Percentiles rank a stretch among this genome's conserved stretches.
Conservation (phyloP, 257 asterid genomes). For the Solanum acaule region DNA sequence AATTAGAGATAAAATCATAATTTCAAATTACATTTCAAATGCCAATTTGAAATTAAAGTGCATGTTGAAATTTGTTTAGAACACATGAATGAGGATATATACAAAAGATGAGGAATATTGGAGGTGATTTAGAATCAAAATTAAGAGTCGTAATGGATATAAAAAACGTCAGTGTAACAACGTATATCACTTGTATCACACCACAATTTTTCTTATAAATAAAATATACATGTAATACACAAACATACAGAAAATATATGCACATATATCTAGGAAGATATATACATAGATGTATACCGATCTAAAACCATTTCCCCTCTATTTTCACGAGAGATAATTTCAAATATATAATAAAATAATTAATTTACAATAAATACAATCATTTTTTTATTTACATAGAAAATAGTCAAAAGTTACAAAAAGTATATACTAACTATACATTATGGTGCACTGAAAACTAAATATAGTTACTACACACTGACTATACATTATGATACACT, state of each 20-base stretch:
- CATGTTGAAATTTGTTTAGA: neutral
- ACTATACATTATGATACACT: too few relatives aligned
- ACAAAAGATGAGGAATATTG: too few relatives aligned
- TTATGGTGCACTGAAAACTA: too few relatives aligned
- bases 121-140: neutral
- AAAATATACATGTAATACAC: neutral
- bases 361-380: too few relatives aligned
- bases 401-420: too few relatives aligned
- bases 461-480: too few relatives aligned
- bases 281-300: too few relatives aligned
- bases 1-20: too few relatives aligned
- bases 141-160: neutral
- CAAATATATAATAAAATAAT: too few relatives aligned
- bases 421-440: too few relatives aligned
- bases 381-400: too few relatives aligned
- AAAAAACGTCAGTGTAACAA: neutral
- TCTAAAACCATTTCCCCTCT: neutral
- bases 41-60: too few relatives aligned
- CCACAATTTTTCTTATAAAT: neutral
- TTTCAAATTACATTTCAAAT: neutral
- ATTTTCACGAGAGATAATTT: neutral
- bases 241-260: neutral
- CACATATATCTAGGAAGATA: neutral
- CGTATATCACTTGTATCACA: neutral
- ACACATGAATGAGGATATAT: neutral